Conservation (phyloP, 1,284 basidiomycete genomes). For the Rhizoctonia solani region DNA sequence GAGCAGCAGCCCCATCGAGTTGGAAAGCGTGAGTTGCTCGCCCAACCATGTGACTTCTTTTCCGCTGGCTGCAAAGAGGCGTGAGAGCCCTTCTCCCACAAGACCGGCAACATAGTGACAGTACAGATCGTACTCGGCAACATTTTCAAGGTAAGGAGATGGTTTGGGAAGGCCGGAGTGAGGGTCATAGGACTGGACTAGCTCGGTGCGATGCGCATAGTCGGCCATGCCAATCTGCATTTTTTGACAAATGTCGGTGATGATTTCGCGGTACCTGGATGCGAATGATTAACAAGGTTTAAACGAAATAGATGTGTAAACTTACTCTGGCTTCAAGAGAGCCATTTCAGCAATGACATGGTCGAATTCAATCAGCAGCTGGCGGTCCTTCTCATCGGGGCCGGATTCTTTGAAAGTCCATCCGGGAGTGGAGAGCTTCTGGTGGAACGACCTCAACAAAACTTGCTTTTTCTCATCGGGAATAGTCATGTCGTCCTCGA, state of each 20-base stretch:
- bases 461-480: conserved; percentile 86
- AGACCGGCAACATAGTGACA: conserved; percentile 99
- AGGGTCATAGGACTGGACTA: neutral
- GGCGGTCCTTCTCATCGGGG: conserved; percentile 88
- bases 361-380: conserved; percentile 86
- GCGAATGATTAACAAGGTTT: conserved; percentile 16
- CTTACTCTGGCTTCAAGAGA: conserved; percentile 65
- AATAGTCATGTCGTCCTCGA: conserved; percentile 99
- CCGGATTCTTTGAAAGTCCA: conserved; percentile 88
- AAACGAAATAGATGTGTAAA: conserved; percentile 35
- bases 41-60: conserved; percentile 82
- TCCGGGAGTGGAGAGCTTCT: conserved; percentile 78
- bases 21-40: conserved; percentile 83
- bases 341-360: conserved; percentile 83
- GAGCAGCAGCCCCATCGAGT: conserved; percentile 95
- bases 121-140: conserved; percentile 93
- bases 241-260: conserved; percentile 79
- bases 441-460: conserved; percentile 82
- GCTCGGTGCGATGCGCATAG: conserved; percentile 80
- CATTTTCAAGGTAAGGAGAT: conserved; percentile 63
- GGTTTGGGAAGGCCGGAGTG: conserved; percentile 49
- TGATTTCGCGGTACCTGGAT: conserved; percentile 76
- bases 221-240: conserved; percentile 98
- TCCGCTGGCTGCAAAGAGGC: conserved; percentile 85
- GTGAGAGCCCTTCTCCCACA: conserved; percentile 94